These are phyloP conservation scores for Chalaropsis thielavioides DNA, from an alignment of 2,329 filamentous ascomycete species.

Conservation along the genomic window DNA sequence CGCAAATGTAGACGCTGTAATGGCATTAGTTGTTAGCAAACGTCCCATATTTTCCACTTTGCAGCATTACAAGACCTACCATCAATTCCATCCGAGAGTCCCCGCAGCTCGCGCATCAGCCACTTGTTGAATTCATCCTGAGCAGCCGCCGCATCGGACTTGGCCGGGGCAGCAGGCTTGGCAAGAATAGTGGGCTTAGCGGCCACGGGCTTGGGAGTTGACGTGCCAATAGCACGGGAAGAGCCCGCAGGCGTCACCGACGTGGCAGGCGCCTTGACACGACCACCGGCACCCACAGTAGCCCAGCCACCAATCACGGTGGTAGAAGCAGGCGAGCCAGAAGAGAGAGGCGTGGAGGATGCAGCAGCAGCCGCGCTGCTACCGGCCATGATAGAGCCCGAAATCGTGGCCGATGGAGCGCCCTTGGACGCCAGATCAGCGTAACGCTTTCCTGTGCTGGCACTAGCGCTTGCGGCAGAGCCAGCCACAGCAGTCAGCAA, in stretches of 20 bases:
- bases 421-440: conserved; percentile 82
- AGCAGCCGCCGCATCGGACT: conserved; percentile 33
- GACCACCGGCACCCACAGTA: conserved; percentile 86
- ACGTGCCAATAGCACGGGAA: conserved; percentile 31
- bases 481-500: conserved; percentile 22
- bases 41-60: conserved; percentile 19
- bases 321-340: conserved; percentile 85
- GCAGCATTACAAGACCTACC: conserved; percentile 29
- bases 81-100: conserved; percentile 42
- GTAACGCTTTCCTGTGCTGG: conserved; percentile 65
- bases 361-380: conserved; percentile 31
- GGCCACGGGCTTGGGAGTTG: conserved; percentile 31
- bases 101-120: conserved; percentile 68
- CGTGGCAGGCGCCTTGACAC: conserved; percentile 54
- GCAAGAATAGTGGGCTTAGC: conserved; percentile 35
- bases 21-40: conserved; percentile 9
- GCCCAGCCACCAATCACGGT: conserved; percentile 80
- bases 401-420: conserved; percentile 24
- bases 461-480: conserved; percentile 26
- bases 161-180: conserved; percentile 34
- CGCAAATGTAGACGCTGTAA: conserved; percentile 64
- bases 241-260: neutral
- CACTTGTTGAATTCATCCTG: conserved; percentile 92
- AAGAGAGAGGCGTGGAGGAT: conserved; percentile 30
- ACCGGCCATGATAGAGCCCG: conserved; percentile 18